Conservation (phyloP, 1,139 yeast species). For the Suhomyces coccinellae region DNA sequence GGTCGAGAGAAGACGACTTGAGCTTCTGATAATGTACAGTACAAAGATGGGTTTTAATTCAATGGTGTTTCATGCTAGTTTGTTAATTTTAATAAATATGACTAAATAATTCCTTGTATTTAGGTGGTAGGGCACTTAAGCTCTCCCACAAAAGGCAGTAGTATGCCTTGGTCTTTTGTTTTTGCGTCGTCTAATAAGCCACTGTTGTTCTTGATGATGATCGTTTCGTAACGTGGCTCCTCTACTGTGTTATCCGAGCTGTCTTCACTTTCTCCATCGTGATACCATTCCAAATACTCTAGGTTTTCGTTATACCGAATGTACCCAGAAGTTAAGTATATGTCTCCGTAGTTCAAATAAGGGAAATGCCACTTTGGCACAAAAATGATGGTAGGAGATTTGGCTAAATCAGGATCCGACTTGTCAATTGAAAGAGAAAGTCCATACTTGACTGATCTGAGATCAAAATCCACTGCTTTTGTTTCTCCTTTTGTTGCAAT, state of each 20-base stretch:
- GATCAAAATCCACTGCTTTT: slow-evolving; percentile 53
- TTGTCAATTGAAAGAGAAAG: slow-evolving; percentile 41
- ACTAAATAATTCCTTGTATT: not conserved
- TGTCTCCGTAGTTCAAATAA: slow-evolving; percentile 43
- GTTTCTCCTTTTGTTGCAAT: slow-evolving; percentile 58
- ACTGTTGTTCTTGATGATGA: slow-evolving; percentile 42
- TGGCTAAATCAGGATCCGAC: slow-evolving; percentile 18
- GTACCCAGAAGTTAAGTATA: slow-evolving; percentile 54
- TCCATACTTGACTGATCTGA: slow-evolving; percentile 45
- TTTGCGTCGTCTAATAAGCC: slow-evolving; percentile 33
- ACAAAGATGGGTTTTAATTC: not conserved
- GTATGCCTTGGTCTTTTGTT: slow-evolving; percentile 13
- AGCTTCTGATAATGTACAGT: slow-evolving; percentile 21
- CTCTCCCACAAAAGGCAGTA: slow-evolving; percentile 18
- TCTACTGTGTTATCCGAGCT: slow-evolving; percentile 4
- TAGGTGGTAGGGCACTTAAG: slow-evolving; percentile 24
- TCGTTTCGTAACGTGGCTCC: slow-evolving; percentile 26
- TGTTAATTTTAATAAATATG: not conserved
- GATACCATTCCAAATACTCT: slow-evolving; percentile 73
- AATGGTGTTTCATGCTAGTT: not conserved
- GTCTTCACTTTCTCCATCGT: slow-evolving; percentile 28
- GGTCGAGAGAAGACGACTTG: slow-evolving; percentile 44
- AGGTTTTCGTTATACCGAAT: slow-evolving; percentile 49
- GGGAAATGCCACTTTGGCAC: slow-evolving; percentile 73
- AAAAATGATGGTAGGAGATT: slow-evolving; percentile 56